These are phyloP conservation scores for Phlyctochytrium bullatum DNA, from an alignment of 192 early-diverging fungal genomes.

Conservation along the genomic window DNA sequence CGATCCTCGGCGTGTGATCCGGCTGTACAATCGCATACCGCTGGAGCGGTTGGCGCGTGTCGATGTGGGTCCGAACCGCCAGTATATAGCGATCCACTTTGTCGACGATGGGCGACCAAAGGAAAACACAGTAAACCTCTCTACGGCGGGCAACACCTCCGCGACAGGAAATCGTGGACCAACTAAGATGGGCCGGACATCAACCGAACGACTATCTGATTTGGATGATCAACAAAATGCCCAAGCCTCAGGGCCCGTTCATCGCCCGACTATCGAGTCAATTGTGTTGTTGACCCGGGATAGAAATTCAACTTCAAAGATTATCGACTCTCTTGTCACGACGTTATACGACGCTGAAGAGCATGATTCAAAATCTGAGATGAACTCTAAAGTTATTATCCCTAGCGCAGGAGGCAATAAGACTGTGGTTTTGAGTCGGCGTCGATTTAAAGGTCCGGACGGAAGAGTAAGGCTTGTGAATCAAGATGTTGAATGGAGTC, in stretches of 20 bases:
- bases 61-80: constrained; percentile 52
- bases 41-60: constrained; percentile 33
- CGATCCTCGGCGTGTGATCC: constrained; percentile 28
- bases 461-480: constrained; percentile 30
- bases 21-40: constrained; percentile 30
- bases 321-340: constrained; percentile 32
- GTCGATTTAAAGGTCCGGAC: constrained; percentile 11
- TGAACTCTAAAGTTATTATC: background rate
- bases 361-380: background rate
- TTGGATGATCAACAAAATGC: background rate
- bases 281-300: constrained; percentile 41
- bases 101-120: background rate
- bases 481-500: constrained; percentile 41
- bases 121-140: background rate
- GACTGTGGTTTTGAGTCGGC: background rate
- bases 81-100: constrained; percentile 48
- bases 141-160: background rate
- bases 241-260: background rate
- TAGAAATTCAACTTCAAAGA: constrained; percentile 20
- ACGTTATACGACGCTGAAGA: constrained; percentile 14
- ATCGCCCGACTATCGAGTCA: constrained; percentile 15
- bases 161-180: background rate
- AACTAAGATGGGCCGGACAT: background rate
- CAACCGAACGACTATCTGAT: background rate
- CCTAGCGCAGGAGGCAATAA: constrained; percentile 1